A percentile compares a stretch with the other conserved stretches of the same genome.
These are phyloP conservation scores for Fusarium lateritium DNA, from an alignment of 2,329 filamentous ascomycete genomes.

Conservation along the genomic window DNA sequence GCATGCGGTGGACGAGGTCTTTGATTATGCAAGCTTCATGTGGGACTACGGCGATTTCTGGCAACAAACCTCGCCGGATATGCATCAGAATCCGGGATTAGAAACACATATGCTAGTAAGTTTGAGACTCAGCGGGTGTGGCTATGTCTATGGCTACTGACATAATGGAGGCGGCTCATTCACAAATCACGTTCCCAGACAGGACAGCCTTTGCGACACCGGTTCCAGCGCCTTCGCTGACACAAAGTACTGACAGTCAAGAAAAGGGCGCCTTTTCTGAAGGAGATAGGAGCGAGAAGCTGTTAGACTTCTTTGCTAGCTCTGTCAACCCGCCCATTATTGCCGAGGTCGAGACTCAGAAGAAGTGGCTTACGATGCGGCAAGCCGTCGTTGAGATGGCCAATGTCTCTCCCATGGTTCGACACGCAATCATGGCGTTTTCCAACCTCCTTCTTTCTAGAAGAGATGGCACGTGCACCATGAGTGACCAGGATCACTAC, in stretches of 20 bases:
- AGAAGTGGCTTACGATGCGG: constrained; percentile 65
- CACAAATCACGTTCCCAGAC: constrained; percentile 46
- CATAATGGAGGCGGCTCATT: constrained; percentile 34
- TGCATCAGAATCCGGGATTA: constrained; percentile 43
- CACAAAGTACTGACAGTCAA: constrained; percentile 42
- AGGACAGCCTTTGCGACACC: constrained; percentile 40
- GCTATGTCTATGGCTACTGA: not conserved
- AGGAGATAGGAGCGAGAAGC: constrained; percentile 43
- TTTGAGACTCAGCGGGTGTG: not conserved
- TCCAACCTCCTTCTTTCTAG: constrained; percentile 61
- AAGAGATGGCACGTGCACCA: constrained; percentile 51
- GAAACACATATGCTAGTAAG: constrained; percentile 45
- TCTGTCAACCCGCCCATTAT: constrained; percentile 67
- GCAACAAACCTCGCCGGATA: constrained; percentile 52
- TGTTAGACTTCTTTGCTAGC: constrained; percentile 65
- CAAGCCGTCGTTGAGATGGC: constrained; percentile 65
- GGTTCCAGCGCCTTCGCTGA: constrained; percentile 41
- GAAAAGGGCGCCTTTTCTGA: constrained; percentile 16
- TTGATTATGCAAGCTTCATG: constrained; percentile 65
- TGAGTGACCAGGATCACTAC: constrained; percentile 57
- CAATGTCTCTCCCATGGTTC: constrained; percentile 62
- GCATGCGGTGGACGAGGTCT: constrained; percentile 59
- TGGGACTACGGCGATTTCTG: constrained; percentile 59
- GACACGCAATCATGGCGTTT: constrained; percentile 66
- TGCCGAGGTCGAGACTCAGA: constrained; percentile 66